A percentile compares a stretch with the other conserved stretches of the same genome.
These are phyloP conservation scores for Hypomontagnella monticulosa DNA, from an alignment of 495 filamentous ascomycete species.

Conservation along the genomic window DNA sequence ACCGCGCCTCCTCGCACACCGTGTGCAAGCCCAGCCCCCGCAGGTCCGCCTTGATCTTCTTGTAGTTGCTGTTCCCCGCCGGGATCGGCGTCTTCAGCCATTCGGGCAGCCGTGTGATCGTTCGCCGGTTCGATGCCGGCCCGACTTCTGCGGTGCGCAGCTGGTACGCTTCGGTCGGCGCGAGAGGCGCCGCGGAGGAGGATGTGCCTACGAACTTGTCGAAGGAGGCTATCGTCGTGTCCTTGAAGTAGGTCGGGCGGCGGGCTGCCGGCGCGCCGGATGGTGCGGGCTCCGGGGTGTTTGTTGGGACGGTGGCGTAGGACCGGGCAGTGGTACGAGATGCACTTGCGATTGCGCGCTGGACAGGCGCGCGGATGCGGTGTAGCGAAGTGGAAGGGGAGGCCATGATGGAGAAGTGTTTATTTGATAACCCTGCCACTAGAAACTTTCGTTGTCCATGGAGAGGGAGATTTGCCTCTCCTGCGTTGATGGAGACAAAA, in stretches of 20 bases:
- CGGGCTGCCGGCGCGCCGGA: conserved; percentile 32
- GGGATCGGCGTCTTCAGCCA: conserved; percentile 98
- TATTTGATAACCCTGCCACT: not conserved
- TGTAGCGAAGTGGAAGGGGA: conserved; percentile 34
- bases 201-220: conserved; percentile 76
- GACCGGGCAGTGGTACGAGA: conserved; percentile 30
- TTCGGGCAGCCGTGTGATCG: conserved; percentile 88
- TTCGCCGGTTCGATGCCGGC: conserved; percentile 80
- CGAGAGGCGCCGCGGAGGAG: conserved; percentile 48
- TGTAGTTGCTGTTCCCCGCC: conserved; percentile 76
- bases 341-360: conserved; percentile 34
- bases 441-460: not conserved
- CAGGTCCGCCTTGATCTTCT: conserved; percentile 91
- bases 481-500: conserved; percentile 3
- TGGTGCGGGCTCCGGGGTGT: conserved; percentile 20
- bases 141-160: conserved; percentile 83
- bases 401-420: conserved; percentile 27
- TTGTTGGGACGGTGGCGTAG: conserved; percentile 46
- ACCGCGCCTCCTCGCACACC: conserved; percentile 96
- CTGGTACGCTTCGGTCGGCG: conserved; percentile 68
- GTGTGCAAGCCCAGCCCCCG: conserved; percentile 91
- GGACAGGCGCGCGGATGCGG: conserved; percentile 38
- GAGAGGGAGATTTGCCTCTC: too few species aligned
- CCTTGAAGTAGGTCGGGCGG: conserved; percentile 78
- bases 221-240: conserved; percentile 87